These are phyloP conservation scores for Penicillium occitanis DNA, from an alignment of 2,329 filamentous ascomycete species.

Conservation along the genomic window DNA sequence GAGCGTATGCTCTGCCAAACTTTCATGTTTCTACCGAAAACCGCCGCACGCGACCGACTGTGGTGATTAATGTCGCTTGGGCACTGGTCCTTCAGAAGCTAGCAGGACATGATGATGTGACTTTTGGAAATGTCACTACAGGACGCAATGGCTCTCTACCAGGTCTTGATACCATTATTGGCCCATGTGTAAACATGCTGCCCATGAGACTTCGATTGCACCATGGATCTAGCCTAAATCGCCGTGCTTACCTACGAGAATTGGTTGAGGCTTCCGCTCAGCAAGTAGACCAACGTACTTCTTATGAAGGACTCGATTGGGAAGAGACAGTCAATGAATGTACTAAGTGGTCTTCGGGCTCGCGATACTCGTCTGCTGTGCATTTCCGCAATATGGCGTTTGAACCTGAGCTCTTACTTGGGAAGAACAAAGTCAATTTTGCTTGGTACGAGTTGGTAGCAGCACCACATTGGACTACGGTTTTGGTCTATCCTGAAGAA, in stretches of 20 bases:
- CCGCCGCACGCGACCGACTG: neutral
- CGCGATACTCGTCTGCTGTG: neutral
- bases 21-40: neutral
- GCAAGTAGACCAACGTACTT: constrained; percentile 5
- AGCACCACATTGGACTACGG: neutral
- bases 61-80: constrained; percentile 54
- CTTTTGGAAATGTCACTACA: constrained; percentile 63
- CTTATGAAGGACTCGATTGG: constrained; percentile 7
- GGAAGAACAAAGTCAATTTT: neutral
- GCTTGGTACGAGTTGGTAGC: neutral
- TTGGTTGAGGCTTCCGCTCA: neutral
- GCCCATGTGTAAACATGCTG: constrained; percentile 42
- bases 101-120: constrained; percentile 52
- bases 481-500: neutral
- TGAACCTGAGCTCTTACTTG: constrained; percentile 2
- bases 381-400: constrained; percentile 15
- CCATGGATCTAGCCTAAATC: neutral
- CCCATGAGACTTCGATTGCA: neutral
- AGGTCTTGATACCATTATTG: constrained; percentile 56
- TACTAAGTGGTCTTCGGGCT: neutral
- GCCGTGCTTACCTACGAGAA: neutral
- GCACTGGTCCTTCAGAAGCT: constrained; percentile 58
- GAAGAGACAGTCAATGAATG: neutral
- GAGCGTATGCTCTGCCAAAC: neutral
- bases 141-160: constrained; percentile 59